These are phyloP conservation scores for Cytospora piceae DNA, from an alignment of 2,329 filamentous ascomycete species.

Conservation along the genomic window DNA sequence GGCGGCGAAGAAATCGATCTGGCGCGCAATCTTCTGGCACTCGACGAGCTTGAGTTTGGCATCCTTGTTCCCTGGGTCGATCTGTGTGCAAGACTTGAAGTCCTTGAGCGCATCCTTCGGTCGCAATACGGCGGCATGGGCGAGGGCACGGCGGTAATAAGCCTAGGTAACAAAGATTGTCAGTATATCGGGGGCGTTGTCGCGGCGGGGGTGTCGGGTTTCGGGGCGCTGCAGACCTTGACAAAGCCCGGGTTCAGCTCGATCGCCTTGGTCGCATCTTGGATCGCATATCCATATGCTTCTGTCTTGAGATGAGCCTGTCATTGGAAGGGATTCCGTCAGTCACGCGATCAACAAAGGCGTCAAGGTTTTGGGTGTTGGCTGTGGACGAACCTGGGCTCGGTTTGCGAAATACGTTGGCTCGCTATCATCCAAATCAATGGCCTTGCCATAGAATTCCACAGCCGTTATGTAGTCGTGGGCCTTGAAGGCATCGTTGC, in stretches of 20 bases:
- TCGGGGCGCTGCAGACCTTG: conserved; percentile 64
- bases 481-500: conserved; percentile 87
- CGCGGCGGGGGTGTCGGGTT: neutral
- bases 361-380: conserved; percentile 29
- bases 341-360: conserved; percentile 50
- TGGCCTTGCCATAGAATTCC: conserved; percentile 84
- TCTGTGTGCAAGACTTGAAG: conserved; percentile 87
- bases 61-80: conserved; percentile 86
- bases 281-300: conserved; percentile 89
- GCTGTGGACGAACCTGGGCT: conserved; percentile 71
- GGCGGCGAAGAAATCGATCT: conserved; percentile 89
- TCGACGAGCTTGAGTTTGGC: conserved; percentile 89
- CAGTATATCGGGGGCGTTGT: conserved; percentile 13
- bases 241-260: conserved; percentile 85
- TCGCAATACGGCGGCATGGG: conserved; percentile 86
- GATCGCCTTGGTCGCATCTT: conserved; percentile 88
- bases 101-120: conserved; percentile 88
- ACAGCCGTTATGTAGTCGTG: conserved; percentile 87
- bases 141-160: conserved; percentile 90
- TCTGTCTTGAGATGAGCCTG: conserved; percentile 95
- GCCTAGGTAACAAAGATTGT: conserved; percentile 58
- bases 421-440: conserved; percentile 79
- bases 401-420: conserved; percentile 93
- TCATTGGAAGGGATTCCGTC: conserved; percentile 35
- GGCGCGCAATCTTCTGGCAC: conserved; percentile 92